A percentile compares a stretch with the other conserved stretches of the same genome.
phyloP scores from a whole-genome alignment of 1,284 basidiomycete genomes.

The Heterobasidion occidentale region DNA sequence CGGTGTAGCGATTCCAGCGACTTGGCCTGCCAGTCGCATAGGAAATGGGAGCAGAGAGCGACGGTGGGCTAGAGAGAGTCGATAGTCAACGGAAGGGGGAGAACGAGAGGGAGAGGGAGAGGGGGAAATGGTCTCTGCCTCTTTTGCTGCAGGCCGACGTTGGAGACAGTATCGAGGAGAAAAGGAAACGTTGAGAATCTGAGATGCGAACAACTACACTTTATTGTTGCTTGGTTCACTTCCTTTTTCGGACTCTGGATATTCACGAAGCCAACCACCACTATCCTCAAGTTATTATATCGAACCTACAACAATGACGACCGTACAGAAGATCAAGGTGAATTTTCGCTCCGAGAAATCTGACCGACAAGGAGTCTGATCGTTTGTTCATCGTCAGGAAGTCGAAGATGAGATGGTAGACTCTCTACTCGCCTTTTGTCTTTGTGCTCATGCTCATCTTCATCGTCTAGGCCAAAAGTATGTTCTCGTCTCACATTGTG shows the following conservation, averaged over 20 bases:
- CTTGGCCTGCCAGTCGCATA: conserved; percentile 65
- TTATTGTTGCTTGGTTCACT: not conserved
- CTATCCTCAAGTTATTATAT: too few species aligned
- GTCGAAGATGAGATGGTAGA: conserved; percentile 95
- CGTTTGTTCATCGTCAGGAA: conserved; percentile 42
- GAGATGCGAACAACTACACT: too few species aligned
- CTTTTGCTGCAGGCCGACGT: too few species aligned
- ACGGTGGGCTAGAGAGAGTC: conserved; percentile 1
- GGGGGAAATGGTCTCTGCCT: not conserved
- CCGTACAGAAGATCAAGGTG: conserved; percentile 86
- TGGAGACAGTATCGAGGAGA: too few species aligned
- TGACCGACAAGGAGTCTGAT: not conserved
- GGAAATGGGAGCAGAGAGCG: conserved; percentile 7
- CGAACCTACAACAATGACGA: conserved; percentile 54
- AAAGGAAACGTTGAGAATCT: too few species aligned
- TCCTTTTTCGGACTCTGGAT: conserved; percentile 1
- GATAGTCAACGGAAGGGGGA: conserved; percentile 6
- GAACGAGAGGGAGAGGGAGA: conserved; percentile 2
- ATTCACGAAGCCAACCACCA: too few species aligned
- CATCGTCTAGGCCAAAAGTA: conserved; percentile 29
- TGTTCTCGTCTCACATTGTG: conserved; percentile 8
- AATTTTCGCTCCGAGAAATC: conserved; percentile 10
- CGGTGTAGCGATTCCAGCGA: conserved; percentile 24
- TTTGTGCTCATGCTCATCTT: conserved; percentile 5
- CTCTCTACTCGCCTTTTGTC: conserved; percentile 7